These are phyloP conservation scores for Fusarium sp. DNA, from an alignment of 2,329 filamentous ascomycete genomes.

Conservation along the genomic window DNA sequence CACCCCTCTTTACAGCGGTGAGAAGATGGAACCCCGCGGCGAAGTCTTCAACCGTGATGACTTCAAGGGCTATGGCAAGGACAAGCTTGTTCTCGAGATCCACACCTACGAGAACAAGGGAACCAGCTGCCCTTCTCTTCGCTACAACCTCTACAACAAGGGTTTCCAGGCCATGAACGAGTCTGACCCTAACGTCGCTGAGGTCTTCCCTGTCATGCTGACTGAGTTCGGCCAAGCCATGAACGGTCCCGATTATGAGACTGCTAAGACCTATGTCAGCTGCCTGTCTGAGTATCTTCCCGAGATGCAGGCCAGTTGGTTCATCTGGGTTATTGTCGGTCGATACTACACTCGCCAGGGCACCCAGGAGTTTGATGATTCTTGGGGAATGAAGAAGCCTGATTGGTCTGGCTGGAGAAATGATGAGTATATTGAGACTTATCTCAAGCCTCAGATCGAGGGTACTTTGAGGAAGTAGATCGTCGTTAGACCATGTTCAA, in stretches of 20 bases:
- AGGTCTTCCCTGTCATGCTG: conserved; percentile 56
- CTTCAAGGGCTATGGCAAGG: conserved; percentile 59
- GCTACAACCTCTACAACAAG: conserved; percentile 59
- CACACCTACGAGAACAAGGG: conserved; percentile 70
- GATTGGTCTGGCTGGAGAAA: conserved; percentile 66
- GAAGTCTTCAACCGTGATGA: conserved; percentile 57
- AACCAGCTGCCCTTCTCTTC: conserved; percentile 59
- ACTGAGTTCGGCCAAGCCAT: conserved; percentile 67
- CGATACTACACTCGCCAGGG: conserved; percentile 68
- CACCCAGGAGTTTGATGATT: conserved; percentile 66
- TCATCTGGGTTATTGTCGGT: conserved; percentile 68
- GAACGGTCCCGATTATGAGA: conserved; percentile 58
- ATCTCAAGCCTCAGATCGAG: conserved; percentile 19
- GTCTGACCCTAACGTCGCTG: conserved; percentile 50
- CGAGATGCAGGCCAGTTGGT: conserved; percentile 63
- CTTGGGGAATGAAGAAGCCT: conserved; percentile 66
- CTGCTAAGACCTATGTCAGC: conserved; percentile 59
- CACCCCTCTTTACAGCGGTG: conserved; percentile 62
- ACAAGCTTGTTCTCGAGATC: conserved; percentile 70
- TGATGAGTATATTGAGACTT: conserved; percentile 54
- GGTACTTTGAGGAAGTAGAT: conserved; percentile 8
- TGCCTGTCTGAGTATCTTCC: conserved; percentile 64
- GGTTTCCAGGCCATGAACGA: conserved; percentile 65
- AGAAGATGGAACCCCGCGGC: conserved; percentile 60
- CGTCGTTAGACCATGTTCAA: too few relatives aligned